Evolutionary conservation across 2,329 filamentous ascomycete genomes (phyloP).

Genomic region (Alternaria panax): DNA sequence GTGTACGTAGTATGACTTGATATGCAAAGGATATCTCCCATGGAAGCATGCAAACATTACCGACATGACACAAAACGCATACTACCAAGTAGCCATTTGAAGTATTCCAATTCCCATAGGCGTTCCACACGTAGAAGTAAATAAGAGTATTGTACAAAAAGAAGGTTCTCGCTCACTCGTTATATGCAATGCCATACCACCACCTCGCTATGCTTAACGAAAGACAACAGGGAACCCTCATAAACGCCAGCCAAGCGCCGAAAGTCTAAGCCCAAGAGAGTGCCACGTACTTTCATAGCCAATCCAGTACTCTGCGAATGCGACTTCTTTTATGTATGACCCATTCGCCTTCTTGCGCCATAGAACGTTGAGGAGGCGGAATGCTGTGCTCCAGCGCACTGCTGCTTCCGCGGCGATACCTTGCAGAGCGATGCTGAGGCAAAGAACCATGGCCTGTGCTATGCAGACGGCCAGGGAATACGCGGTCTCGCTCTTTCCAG

Average conservation of each 20-base stretch:
- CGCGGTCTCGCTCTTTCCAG: not conserved
- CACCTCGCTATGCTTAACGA: slow-evolving; percentile 1
- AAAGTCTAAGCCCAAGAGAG: not conserved
- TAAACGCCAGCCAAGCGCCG: not conserved
- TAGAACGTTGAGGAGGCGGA: not conserved
- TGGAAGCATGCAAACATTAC: not conserved
- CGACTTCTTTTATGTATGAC: slow-evolving; percentile 5
- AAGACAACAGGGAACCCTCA: not conserved
- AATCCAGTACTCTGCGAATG: slow-evolving; percentile 19
- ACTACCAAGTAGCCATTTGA: not conserved
- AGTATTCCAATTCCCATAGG: not conserved
- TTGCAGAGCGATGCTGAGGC: not conserved
- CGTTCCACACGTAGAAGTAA: not conserved
- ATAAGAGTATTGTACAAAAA: slow-evolving; percentile 1
- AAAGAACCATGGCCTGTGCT: not conserved
- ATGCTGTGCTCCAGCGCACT: not conserved
- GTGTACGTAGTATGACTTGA: too few species aligned
- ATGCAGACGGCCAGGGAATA: not conserved
- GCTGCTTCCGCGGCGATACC: not conserved
- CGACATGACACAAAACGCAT: not conserved
- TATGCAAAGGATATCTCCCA: accelerated
- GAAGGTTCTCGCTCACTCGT: not conserved
- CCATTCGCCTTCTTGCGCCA: not conserved
- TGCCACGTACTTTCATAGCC: slow-evolving; percentile 13
- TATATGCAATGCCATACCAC: not conserved